A percentile compares a stretch with the other conserved stretches of the same genome.
Evolutionary conservation across 2,329 filamentous ascomycete genomes (phyloP).

Genomic region (Corinectria fuckeliana): DNA sequence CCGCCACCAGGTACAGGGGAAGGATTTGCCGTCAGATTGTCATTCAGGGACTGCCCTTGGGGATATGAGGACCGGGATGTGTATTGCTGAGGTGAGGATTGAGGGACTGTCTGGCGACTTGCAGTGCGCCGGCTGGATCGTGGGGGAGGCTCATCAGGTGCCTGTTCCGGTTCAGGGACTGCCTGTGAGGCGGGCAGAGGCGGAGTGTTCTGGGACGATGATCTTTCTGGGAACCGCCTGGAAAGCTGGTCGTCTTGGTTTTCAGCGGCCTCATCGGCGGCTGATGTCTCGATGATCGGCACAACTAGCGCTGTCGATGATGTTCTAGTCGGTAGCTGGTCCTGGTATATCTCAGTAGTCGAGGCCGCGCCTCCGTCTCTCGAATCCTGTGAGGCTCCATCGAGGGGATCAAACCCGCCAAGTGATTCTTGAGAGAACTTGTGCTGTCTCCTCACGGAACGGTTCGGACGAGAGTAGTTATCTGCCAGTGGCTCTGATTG

Average conservation of each 20-base stretch:
- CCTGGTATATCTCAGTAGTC: constrained; percentile 37
- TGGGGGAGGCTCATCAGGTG: constrained; percentile 52
- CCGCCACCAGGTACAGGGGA: constrained; percentile 74
- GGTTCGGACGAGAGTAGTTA: constrained; percentile 66
- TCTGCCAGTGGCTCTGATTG: constrained; percentile 69
- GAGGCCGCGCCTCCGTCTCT: constrained; percentile 19
- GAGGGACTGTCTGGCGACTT: constrained; percentile 26
- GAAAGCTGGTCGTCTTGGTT: constrained; percentile 32
- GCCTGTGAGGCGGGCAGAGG: constrained; percentile 52
- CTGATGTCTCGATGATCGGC: constrained; percentile 70
- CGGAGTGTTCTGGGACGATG: constrained; percentile 59
- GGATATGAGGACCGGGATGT: constrained; percentile 37
- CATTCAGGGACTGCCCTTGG: constrained; percentile 37
- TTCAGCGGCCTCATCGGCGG: constrained; percentile 49
- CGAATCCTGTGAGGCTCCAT: constrained; percentile 44
- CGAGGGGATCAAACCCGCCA: constrained; percentile 55
- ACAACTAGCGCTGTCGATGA: constrained; percentile 41
- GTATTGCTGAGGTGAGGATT: constrained; percentile 35
- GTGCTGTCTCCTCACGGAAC: constrained; percentile 55
- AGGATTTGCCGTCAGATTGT: constrained; percentile 49
- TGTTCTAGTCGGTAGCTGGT: constrained; percentile 44
- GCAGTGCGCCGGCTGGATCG: constrained; percentile 45
- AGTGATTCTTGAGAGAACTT: constrained; percentile 55
- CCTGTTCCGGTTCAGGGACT: constrained; percentile 33
- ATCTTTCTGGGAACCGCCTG: constrained; percentile 57